Evolutionary conservation across 352 stramenopile species (phyloP).

Genomic region (Pythium angustatum): DNA sequence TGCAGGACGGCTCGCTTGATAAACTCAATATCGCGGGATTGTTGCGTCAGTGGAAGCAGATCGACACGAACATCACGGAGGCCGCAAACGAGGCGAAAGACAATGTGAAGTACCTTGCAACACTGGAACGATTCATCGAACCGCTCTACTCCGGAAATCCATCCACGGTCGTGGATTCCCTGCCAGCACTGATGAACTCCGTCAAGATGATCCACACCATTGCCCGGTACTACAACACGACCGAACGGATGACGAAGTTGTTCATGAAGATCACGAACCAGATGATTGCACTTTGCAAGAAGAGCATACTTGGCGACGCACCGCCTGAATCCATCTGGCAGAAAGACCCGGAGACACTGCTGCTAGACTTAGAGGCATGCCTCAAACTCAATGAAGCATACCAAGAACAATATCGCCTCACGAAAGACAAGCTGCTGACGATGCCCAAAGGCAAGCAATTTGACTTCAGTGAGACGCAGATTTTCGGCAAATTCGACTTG

Average conservation of each 20-base stretch:
- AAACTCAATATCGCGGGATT: constrained; percentile 63
- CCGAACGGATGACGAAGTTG: constrained; percentile 88
- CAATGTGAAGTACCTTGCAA: constrained; percentile 87
- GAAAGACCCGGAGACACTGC: constrained; percentile 65
- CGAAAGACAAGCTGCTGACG: constrained; percentile 87
- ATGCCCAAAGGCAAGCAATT: constrained; percentile 92
- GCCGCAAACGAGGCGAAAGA: constrained; percentile 84
- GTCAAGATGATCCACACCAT: constrained; percentile 92
- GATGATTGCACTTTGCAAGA: constrained; percentile 86
- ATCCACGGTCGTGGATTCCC: constrained; percentile 59
- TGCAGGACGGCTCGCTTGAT: constrained; percentile 63
- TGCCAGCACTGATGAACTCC: constrained; percentile 89
- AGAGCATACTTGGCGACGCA: constrained; percentile 54
- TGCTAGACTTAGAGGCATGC: constrained; percentile 73
- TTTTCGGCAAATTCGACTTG: constrained; percentile 91
- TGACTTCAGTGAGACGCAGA: constrained; percentile 89
- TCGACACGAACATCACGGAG: constrained; percentile 88
- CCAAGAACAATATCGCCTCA: constrained; percentile 88
- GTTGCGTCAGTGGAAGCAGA: constrained; percentile 84
- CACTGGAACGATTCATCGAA: constrained; percentile 85
- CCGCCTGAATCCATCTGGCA: constrained; percentile 72
- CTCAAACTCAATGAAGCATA: constrained; percentile 91
- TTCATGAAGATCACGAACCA: constrained; percentile 93
- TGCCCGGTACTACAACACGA: constrained; percentile 89
- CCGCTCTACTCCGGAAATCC: constrained; percentile 72